phyloP scores from a whole-genome alignment of 768 basidiomycete genomes.

The Paxillus rubicundulus region DNA sequence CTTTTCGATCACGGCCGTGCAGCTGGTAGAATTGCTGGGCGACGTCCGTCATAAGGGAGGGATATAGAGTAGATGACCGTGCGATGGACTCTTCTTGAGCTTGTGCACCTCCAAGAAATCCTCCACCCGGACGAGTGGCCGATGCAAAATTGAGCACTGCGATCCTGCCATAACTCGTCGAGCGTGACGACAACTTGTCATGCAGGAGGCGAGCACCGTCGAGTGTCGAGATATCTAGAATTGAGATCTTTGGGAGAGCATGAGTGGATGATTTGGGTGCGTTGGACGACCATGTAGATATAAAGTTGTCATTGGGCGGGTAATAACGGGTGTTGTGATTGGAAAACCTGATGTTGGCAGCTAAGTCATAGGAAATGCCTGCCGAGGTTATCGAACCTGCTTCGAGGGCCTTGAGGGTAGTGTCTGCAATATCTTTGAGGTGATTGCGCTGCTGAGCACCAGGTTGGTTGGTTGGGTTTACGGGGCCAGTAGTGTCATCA shows the following conservation, averaged over 20 bases:
- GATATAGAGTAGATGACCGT: slow-evolving; percentile 68
- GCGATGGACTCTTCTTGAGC: slow-evolving; percentile 84
- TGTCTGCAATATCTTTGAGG: slow-evolving; percentile 45
- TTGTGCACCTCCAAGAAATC: slow-evolving; percentile 67
- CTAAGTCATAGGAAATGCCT: slow-evolving; percentile 33
- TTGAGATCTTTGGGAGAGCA: slow-evolving; percentile 37
- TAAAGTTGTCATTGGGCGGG: slow-evolving; percentile 41
- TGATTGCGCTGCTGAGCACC: slow-evolving; percentile 6
- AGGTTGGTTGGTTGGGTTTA: background rate
- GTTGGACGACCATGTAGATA: slow-evolving; percentile 45
- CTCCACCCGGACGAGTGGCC: slow-evolving; percentile 72
- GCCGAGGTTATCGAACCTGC: slow-evolving; percentile 40
- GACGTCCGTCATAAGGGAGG: slow-evolving; percentile 52
- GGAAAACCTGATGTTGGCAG: slow-evolving; percentile 33
- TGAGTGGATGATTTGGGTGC: slow-evolving; percentile 6
- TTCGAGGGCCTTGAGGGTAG: slow-evolving; percentile 49
- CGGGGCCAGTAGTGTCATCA: background rate
- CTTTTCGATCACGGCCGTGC: slow-evolving; percentile 48
- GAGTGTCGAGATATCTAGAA: slow-evolving; percentile 63
- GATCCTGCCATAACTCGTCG: slow-evolving; percentile 33
- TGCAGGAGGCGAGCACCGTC: slow-evolving; percentile 51
- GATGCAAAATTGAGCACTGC: slow-evolving; percentile 78
- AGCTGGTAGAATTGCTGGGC: slow-evolving; percentile 61
- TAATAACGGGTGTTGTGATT: slow-evolving; percentile 51
- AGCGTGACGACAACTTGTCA: slow-evolving; percentile 14